Conservation (phyloP, 1,284 basidiomycete genomes). For the Austroboletus novae-zelandiae region DNA sequence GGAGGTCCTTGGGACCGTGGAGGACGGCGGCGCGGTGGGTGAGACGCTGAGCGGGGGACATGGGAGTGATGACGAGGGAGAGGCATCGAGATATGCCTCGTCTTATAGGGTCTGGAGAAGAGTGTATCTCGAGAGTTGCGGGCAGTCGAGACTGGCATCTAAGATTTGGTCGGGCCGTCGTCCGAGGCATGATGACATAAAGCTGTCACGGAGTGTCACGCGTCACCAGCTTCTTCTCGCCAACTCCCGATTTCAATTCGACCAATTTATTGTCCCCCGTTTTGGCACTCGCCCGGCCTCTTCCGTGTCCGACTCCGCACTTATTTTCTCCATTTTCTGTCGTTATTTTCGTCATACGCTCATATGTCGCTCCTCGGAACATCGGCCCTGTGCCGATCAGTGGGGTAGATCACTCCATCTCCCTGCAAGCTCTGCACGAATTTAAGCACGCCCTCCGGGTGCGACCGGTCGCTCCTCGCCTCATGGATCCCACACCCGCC, state of each 20-base stretch:
- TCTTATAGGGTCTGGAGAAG: conserved; percentile 35
- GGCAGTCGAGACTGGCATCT: conserved; percentile 21
- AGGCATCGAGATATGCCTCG: conserved; percentile 22
- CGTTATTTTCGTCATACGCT: conserved; percentile 9
- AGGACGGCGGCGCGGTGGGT: conserved; percentile 67
- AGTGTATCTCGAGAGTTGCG: conserved; percentile 30
- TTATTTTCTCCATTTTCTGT: conserved; percentile 9
- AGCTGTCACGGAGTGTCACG: conserved; percentile 25
- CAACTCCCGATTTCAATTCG: conserved; percentile 24
- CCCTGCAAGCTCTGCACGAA: conserved; percentile 7
- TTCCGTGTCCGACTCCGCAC: conserved; percentile 13
- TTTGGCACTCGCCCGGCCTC: conserved; percentile 22
- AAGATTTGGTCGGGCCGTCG: conserved; percentile 27
- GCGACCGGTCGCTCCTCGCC: conserved; percentile 1
- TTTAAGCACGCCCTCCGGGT: conserved; percentile 24
- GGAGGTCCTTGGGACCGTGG: conserved; percentile 69
- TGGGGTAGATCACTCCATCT: conserved; percentile 22
- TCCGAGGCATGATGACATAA: conserved; percentile 33
- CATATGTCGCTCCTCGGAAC: conserved; percentile 19
- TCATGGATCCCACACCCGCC: conserved; percentile 45
- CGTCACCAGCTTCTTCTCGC: conserved; percentile 20
- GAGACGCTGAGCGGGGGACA: conserved; percentile 59
- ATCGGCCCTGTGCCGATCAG: conserved; percentile 33
- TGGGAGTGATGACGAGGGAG: conserved; percentile 29
- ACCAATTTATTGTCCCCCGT: conserved; percentile 25